Evolutionary conservation across 352 stramenopile genomes (phyloP).

Genomic region (Hyaloperonospora arabidopsidis): DNA sequence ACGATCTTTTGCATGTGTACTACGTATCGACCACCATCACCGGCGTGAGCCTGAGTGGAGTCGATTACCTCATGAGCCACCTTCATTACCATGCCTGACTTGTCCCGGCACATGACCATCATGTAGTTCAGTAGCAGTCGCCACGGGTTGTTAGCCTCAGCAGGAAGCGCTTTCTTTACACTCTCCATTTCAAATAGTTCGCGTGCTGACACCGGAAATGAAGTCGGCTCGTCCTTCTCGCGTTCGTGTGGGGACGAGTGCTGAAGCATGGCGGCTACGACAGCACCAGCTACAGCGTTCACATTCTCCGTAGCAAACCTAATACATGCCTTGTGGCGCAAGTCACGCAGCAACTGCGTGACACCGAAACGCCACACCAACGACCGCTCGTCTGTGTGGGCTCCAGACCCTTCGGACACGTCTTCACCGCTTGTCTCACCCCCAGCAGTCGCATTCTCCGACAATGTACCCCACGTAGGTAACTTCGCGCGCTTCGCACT

Average conservation of each 20-base stretch:
- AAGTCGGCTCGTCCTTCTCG: slow-evolving; percentile 73
- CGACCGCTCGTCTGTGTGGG: slow-evolving; percentile 50
- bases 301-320: slow-evolving; percentile 80
- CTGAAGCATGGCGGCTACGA: slow-evolving; percentile 72
- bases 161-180: slow-evolving; percentile 62
- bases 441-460: slow-evolving; percentile 13
- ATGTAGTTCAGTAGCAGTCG: slow-evolving; percentile 83
- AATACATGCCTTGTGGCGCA: slow-evolving; percentile 75
- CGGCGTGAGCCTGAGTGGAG: slow-evolving; percentile 40
- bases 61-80: slow-evolving; percentile 65
- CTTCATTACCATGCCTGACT: slow-evolving; percentile 85
- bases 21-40: slow-evolving; percentile 81
- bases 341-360: slow-evolving; percentile 70
- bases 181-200: slow-evolving; percentile 64
- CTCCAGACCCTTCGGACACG: slow-evolving; percentile 11
- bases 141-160: slow-evolving; percentile 77
- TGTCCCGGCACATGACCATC: slow-evolving; percentile 84
- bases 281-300: slow-evolving; percentile 71
- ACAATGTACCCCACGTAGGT: slow-evolving; percentile 41
- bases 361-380: slow-evolving; percentile 76
- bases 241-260: slow-evolving; percentile 78
- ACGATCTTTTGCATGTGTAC: slow-evolving; percentile 88
- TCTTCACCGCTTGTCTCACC: slow-evolving; percentile 34
- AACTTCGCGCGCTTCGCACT: slow-evolving; percentile 73
- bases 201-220: slow-evolving; percentile 63